Conservation (phyloP, 306 rosid genomes). For the Cicer chorassanicum region DNA sequence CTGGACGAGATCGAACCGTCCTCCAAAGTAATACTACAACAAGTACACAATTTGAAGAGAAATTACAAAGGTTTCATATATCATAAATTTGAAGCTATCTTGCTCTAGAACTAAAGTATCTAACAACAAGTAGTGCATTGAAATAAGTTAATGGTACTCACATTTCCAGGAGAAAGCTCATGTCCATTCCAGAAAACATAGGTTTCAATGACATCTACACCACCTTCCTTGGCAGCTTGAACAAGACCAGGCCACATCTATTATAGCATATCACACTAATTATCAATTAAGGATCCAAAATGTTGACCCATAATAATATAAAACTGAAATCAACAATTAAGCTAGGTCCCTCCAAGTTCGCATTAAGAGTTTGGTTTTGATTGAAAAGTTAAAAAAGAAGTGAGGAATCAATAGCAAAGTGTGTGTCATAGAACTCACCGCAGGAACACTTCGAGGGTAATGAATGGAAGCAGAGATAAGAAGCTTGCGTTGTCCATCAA, state of each 20-base stretch:
- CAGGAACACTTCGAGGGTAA: conserved; percentile 95
- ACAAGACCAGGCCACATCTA: conserved; percentile 96
- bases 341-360: conserved; percentile 9
- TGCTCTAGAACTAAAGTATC: conserved; percentile 6
- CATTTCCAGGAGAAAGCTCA: conserved; percentile 87
- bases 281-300: conserved; percentile 32
- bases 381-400: not conserved
- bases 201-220: conserved; percentile 82
- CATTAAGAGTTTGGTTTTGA: not conserved
- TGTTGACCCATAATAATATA: not conserved
- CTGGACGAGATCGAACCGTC: conserved; percentile 58
- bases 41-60: conserved; percentile 26
- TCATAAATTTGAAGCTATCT: not conserved
- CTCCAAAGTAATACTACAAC: conserved; percentile 59
- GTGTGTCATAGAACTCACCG: conserved; percentile 46
- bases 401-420: not conserved
- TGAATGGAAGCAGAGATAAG: conserved; percentile 93
- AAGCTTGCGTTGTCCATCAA: conserved; percentile 76
- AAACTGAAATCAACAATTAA: not conserved
- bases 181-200: conserved; percentile 98
- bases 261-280: conserved; percentile 32
- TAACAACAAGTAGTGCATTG: conserved; percentile 7
- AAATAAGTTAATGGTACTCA: conserved; percentile 46
- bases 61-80: not conserved
- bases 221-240: conserved; percentile 89